A percentile compares a stretch with the other conserved stretches of the same genome.
These are phyloP conservation scores for Anisogramma anomala DNA, from an alignment of 2,329 filamentous ascomycete genomes.

Conservation along the genomic window DNA sequence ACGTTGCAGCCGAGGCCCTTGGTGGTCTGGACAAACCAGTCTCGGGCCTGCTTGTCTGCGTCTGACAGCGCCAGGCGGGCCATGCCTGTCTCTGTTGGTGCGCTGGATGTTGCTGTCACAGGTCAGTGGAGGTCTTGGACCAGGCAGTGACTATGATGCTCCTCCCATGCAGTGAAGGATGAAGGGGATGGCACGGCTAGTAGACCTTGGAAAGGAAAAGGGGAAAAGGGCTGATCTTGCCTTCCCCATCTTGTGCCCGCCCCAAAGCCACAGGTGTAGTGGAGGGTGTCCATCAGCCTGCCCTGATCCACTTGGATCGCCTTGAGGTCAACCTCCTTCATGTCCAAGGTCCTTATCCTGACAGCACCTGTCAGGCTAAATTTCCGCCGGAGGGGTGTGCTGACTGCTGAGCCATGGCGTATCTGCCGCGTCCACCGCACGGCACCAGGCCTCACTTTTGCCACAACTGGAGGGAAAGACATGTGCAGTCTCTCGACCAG, in stretches of 20 bases:
- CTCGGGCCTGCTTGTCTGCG: conserved; percentile 56
- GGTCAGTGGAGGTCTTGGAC: conserved; percentile 9
- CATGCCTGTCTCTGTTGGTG: conserved; percentile 61
- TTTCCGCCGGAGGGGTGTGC: background rate
- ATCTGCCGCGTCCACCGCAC: background rate
- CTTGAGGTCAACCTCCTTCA: conserved; percentile 10
- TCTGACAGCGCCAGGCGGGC: conserved; percentile 60
- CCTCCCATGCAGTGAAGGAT: too few species aligned
- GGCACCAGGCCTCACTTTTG: too few species aligned
- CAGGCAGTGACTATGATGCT: too few species aligned
- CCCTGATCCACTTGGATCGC: conserved; percentile 43
- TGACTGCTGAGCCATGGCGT: background rate
- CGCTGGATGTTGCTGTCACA: conserved; percentile 22
- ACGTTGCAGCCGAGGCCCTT: conserved; percentile 53
- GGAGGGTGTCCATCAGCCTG: conserved; percentile 51
- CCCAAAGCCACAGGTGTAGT: conserved; percentile 56
- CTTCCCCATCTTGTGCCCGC: conserved; percentile 55
- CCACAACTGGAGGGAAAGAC: background rate
- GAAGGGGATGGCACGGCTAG: background rate
- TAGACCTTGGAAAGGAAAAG: background rate
- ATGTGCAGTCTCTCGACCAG: too few species aligned
- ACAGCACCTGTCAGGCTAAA: conserved; percentile 3
- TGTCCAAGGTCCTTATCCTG: conserved; percentile 5
- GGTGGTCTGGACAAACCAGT: conserved; percentile 62
- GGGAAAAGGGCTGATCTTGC: conserved; percentile 32